Evolutionary conservation across 371 early-diverging fungal species (phyloP).

Genomic region (Dichotomocladium elegans): DNA sequence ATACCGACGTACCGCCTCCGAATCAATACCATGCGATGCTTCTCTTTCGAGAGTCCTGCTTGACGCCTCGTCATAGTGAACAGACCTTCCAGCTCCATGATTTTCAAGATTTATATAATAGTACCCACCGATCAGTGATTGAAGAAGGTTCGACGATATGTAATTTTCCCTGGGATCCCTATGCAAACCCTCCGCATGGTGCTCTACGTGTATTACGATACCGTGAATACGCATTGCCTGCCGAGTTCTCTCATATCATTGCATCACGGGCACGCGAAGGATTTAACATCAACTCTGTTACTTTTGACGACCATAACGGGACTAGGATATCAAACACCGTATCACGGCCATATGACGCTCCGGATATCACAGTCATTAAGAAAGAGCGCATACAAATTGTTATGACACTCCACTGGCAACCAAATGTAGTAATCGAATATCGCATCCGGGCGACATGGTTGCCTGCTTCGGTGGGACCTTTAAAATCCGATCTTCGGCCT

Average conservation of each 20-base stretch:
- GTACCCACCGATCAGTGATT: neutral
- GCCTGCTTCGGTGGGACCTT: constrained; percentile 30
- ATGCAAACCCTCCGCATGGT: constrained; percentile 70
- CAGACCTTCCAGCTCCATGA: neutral
- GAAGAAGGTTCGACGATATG: constrained; percentile 7
- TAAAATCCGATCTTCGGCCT: constrained; percentile 19
- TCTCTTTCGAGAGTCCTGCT: constrained; percentile 25
- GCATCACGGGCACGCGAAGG: constrained; percentile 84
- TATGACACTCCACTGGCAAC: constrained; percentile 80
- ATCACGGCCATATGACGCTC: constrained; percentile 15
- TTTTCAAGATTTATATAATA: constrained; percentile 6
- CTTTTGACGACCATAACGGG: constrained; percentile 34
- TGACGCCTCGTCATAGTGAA: constrained; percentile 14
- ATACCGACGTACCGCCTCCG: constrained; percentile 12
- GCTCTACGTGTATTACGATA: constrained; percentile 77
- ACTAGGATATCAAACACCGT: constrained; percentile 14
- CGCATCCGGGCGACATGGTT: constrained; percentile 58
- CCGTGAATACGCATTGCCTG: constrained; percentile 63
- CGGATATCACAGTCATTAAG: constrained; percentile 20
- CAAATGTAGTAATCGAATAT: constrained; percentile 86
- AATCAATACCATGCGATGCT: constrained; percentile 28
- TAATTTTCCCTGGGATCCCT: constrained; percentile 88
- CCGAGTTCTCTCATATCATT: constrained; percentile 72
- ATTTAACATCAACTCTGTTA: constrained; percentile 68
- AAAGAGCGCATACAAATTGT: constrained; percentile 65